These are phyloP conservation scores for Tylopilus intermedius DNA, from an alignment of 768 basidiomycete species.

Conservation along the genomic window DNA sequence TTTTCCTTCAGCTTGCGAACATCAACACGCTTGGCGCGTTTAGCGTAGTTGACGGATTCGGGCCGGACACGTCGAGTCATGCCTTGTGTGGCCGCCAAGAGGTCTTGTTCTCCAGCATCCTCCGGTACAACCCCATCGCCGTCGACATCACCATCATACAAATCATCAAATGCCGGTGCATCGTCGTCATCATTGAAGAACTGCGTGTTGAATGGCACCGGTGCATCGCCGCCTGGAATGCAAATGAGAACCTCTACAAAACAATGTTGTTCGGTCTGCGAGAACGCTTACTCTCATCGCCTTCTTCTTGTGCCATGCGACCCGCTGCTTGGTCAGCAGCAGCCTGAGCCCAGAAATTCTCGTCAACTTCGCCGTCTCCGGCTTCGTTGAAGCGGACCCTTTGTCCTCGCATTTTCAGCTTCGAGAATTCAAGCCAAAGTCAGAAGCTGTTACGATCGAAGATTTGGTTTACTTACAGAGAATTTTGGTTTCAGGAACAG, in stretches of 20 bases:
- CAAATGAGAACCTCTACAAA: constrained; percentile 9
- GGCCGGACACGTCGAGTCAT: constrained; percentile 77
- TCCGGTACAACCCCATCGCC: constrained; percentile 42
- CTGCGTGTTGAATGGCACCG: constrained; percentile 85
- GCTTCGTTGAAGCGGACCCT: constrained; percentile 49
- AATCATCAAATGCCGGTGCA: constrained; percentile 64
- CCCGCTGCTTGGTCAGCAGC: constrained; percentile 77
- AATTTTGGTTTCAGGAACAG: constrained; percentile 96
- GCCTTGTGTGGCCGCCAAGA: constrained; percentile 75
- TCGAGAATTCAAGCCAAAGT: constrained; percentile 4
- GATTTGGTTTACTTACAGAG: constrained; percentile 50
- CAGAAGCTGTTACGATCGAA: constrained; percentile 1
- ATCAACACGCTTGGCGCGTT: constrained; percentile 93
- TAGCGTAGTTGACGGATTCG: constrained; percentile 89
- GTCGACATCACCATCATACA: constrained; percentile 43
- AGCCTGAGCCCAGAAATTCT: constrained; percentile 95
- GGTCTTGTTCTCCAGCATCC: constrained; percentile 78
- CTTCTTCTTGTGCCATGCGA: constrained; percentile 47
- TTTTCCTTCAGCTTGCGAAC: constrained; percentile 96
- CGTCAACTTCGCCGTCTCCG: constrained; percentile 86
- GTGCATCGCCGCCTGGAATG: constrained; percentile 40
- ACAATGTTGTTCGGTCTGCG: not conserved
- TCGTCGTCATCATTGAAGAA: constrained; percentile 96
- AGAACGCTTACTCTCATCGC: constrained; percentile 54
- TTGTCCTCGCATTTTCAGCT: constrained; percentile 89